These are phyloP conservation scores for Coprinopsis sp. DNA, from an alignment of 768 basidiomycete species.

Conservation along the genomic window DNA sequence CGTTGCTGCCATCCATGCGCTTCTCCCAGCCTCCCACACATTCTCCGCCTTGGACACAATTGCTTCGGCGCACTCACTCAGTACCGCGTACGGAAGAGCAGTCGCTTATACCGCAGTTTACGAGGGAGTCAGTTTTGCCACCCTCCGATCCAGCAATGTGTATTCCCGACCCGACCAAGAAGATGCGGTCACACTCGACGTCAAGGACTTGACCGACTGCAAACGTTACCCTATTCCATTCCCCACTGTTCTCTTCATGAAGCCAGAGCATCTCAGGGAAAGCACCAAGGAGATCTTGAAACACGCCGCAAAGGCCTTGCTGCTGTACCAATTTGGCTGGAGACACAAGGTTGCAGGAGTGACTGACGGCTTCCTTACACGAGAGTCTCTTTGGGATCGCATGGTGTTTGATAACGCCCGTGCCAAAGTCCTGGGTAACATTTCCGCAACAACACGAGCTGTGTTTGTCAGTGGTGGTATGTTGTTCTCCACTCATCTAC, in stretches of 20 bases:
- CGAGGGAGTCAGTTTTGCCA: conserved; percentile 71
- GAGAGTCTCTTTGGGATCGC: conserved; percentile 83
- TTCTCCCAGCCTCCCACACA: conserved; percentile 70
- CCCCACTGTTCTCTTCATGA: conserved; percentile 76
- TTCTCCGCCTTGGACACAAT: conserved; percentile 73
- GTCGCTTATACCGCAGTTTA: conserved; percentile 76
- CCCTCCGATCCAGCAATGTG: conserved; percentile 54
- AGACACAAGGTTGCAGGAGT: conserved; percentile 73
- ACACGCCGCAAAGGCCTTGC: conserved; percentile 47
- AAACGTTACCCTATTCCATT: conserved; percentile 56
- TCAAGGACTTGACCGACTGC: conserved; percentile 42
- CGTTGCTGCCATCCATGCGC: conserved; percentile 69
- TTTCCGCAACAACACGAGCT: conserved; percentile 58
- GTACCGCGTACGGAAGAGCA: conserved; percentile 74
- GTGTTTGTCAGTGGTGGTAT: conserved; percentile 71
- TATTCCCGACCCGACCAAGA: conserved; percentile 14
- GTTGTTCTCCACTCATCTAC: conserved; percentile 13
- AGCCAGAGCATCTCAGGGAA: conserved; percentile 55
- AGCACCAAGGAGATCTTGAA: conserved; percentile 50
- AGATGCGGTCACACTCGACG: background rate
- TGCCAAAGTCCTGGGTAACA: conserved; percentile 51
- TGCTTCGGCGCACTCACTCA: conserved; percentile 67
- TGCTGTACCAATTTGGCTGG: conserved; percentile 62
- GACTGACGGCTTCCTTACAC: conserved; percentile 68
- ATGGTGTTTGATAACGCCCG: conserved; percentile 70